Evolutionary conservation across 75 land plant species (phyloP), one percentile per base, ranked within the genome.

Genomic region (Cunninghamia lanceolata): DNA sequence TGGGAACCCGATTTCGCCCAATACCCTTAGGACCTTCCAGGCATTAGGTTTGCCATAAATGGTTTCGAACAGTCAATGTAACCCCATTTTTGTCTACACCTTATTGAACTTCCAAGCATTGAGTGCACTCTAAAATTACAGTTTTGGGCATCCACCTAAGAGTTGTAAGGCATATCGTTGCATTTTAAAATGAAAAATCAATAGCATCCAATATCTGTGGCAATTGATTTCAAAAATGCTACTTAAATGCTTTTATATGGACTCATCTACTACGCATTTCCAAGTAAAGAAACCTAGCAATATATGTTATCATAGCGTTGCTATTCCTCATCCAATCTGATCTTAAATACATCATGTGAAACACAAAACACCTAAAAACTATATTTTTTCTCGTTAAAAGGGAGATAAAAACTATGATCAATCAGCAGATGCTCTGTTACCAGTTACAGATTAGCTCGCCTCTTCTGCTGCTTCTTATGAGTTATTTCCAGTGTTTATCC

Each of bases 41-140:
- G 32, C 82, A 80, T 43, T 80, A 45, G 82, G 13, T 79, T 28
- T 78, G 81, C 43, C 42, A 7, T 78, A 21, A 78, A 78, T 68
- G 71, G 35, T 32, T 42, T 79, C n/a, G 25, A 79, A 21, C 25
- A 78, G 40, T 9, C 28, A 78, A 43, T 8, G 9, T 10, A 25
- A 79, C 1, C 82, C 47, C 28, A 79, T 42, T 40, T 79, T 39
- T 25, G 40, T 25, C 82, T 10, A 80, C 10, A 80, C 46, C 46
- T 40, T 28, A 17, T 43, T 10, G 82, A 80, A 43, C 46, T 28
- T 11, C 82, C 82, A 45, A 40, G 34, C 82, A 45, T 43, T 45
- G 47, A 47, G 10, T 80, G 15, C 45, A 32, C 46, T 11, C 13
- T 43, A 28, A 5, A 80, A 77, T 63, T 63, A 56, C 63, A 56